A percentile compares a stretch with the other conserved stretches of the same genome.
phyloP scores from a whole-genome alignment of 2,329 filamentous ascomycete species.

The Neofusicoccum parvum region DNA sequence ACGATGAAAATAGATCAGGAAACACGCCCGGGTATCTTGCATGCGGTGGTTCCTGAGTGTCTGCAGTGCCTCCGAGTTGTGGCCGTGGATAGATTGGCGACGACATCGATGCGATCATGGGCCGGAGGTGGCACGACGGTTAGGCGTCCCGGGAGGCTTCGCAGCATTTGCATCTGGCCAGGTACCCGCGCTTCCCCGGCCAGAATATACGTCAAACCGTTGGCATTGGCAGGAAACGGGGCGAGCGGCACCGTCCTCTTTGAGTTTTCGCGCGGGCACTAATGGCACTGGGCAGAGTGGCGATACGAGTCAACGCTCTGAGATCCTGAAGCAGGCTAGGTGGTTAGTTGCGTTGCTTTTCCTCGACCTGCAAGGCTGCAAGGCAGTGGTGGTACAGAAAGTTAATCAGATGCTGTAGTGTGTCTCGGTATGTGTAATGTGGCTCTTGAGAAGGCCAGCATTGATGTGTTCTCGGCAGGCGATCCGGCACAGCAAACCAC shows the following conservation, averaged over 20 bases:
- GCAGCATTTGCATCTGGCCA: neutral
- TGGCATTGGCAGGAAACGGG: neutral
- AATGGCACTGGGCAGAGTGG: neutral
- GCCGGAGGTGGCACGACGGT: neutral
- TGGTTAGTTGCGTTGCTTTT: neutral
- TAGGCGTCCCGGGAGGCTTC: neutral
- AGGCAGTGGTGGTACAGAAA: neutral
- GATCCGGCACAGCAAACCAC: neutral
- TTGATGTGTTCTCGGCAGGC: slow-evolving; percentile 1
- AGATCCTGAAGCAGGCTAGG: slow-evolving; percentile 9
- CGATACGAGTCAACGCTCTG: neutral
- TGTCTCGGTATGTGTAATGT: neutral
- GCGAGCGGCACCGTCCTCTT: neutral
- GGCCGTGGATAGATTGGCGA: slow-evolving; percentile 12
- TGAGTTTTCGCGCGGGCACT: neutral
- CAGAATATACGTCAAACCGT: slow-evolving; percentile 12
- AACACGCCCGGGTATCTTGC: neutral
- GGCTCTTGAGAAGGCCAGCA: neutral
- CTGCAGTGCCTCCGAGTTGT: neutral
- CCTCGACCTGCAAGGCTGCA: neutral
- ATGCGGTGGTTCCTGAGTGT: neutral
- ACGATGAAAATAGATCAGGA: neutral
- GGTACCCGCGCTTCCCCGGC: slow-evolving; percentile 2
- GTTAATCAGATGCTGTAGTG: neutral
- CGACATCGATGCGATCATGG: neutral